Percentiles rank a stretch among this genome's conserved stretches.
Evolutionary conservation across 371 early-diverging fungal species (phyloP).

Genomic region (Mucor mucedo): DNA sequence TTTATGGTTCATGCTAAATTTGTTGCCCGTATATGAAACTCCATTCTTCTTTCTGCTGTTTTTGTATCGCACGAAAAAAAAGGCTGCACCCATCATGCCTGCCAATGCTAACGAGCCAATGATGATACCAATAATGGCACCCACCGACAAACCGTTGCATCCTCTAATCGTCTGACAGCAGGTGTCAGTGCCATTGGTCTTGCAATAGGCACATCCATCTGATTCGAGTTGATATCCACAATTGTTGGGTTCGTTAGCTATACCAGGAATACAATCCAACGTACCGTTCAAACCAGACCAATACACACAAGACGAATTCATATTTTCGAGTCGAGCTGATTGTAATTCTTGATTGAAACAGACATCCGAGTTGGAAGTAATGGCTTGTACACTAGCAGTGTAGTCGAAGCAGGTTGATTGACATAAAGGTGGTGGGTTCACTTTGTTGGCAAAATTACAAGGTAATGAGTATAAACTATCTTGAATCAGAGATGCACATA

Average conservation of each 20-base stretch:
- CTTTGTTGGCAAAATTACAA: slow-evolving; percentile 39
- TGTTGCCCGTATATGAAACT: not conserved
- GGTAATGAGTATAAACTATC: slow-evolving; percentile 39
- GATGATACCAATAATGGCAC: slow-evolving; percentile 37
- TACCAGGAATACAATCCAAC: slow-evolving; percentile 39
- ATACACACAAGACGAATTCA: slow-evolving; percentile 35
- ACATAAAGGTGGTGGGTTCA: slow-evolving; percentile 44
- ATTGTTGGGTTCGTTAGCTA: slow-evolving; percentile 43
- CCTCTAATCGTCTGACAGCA: slow-evolving; percentile 36
- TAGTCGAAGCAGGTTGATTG: slow-evolving; percentile 46
- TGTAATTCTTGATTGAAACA: slow-evolving; percentile 34
- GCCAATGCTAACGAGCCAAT: slow-evolving; percentile 27
- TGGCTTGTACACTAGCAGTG: slow-evolving; percentile 31
- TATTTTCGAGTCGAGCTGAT: slow-evolving; percentile 11
- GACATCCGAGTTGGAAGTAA: slow-evolving; percentile 31
- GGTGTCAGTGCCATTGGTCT: slow-evolving; percentile 26
- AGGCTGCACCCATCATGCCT: slow-evolving; percentile 14
- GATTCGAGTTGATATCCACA: slow-evolving; percentile 40
- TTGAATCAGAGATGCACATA: slow-evolving; percentile 47
- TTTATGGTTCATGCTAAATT: slow-evolving; percentile 11
- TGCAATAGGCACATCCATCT: slow-evolving; percentile 42
- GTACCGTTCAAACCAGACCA: slow-evolving; percentile 49
- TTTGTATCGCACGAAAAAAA: slow-evolving; percentile 12
- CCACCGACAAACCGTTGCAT: slow-evolving; percentile 26
- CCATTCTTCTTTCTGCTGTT: slow-evolving; percentile 5